Conservation (phyloP, 768 basidiomycete genomes). For the Boletus edulis region DNA sequence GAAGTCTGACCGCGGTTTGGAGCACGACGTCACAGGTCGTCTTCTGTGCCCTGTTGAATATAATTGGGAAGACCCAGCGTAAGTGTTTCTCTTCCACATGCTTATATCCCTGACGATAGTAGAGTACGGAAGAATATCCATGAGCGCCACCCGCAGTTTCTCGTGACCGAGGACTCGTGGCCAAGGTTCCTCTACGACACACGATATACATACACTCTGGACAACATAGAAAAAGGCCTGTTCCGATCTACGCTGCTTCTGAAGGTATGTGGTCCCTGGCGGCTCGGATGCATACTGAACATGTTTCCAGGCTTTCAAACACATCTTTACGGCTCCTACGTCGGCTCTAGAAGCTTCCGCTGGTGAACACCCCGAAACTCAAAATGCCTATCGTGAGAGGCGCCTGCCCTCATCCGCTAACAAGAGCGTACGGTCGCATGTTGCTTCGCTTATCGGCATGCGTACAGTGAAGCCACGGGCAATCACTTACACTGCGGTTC, state of each 20-base stretch:
- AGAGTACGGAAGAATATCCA: neutral
- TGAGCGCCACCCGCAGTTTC: neutral
- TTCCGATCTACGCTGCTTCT: neutral
- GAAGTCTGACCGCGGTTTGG: neutral
- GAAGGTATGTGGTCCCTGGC: neutral
- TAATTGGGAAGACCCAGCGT: neutral
- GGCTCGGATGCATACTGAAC: neutral
- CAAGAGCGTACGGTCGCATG: neutral
- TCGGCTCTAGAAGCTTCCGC: neutral
- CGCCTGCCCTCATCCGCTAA: neutral
- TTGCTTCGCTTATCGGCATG: neutral
- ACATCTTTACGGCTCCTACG: neutral
- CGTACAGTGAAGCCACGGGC: neutral
- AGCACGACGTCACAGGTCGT: neutral
- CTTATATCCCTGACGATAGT: neutral
- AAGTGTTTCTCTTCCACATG: neutral
- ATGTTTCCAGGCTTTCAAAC: neutral
- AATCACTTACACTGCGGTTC: neutral
- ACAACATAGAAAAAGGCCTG: neutral
- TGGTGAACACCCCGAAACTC: neutral
- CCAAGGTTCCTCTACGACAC: neutral
- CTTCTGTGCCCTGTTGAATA: neutral
- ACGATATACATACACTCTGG: neutral
- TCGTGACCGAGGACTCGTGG: neutral
- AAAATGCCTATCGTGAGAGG: neutral